Evolutionary conservation across 2,329 filamentous ascomycete genomes (phyloP), one percentile per base, ranked within the genome.

Genomic region (Parastagonospora avenae): DNA sequence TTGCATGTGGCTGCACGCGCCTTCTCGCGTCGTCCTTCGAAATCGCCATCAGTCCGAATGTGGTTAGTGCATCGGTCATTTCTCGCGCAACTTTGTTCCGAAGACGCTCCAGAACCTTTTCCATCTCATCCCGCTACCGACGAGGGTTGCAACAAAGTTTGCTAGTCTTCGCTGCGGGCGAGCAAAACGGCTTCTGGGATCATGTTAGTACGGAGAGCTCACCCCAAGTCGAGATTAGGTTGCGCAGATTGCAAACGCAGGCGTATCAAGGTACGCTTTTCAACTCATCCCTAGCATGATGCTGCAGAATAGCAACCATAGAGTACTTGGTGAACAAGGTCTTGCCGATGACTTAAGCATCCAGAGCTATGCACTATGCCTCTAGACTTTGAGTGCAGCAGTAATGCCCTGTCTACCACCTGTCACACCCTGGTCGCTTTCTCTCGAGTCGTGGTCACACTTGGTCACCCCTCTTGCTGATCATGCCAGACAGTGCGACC

Each of bases 231-330:
- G 6, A 55, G 40, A 47, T 24, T 53, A 6, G 54, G 55, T 4
- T 63, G 60, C 14, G 11, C 40, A n/a, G 45, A 52, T 37, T 65
- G 60, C 35, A 63, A 60, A 24, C 54, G 55, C 11, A 49, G 55
- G 43, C 50, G 54, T 15, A 32, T 63, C 33, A 61, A 61, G 56
- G 59, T 62, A 51, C 19, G 53, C 41, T 16, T 16, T 12, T 11
- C 24, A 30, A 29, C 14, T 33, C 28, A 14, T 24, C 19, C 19
- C 19, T 24, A 3, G 19, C 19, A 24, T 24, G 19, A 24, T 24
- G 19, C 19, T 5, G 19, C 19, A 24, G 19, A 5, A 24, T 24
- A 24, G 19, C 19, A 24, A 24, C 19, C 5, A 5, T 5, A 24
- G 19, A 24, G 19, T 24, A 24, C n/a, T n/a, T n/a, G n/a, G n/a